Evolutionary conservation across 2,329 filamentous ascomycete species (phyloP).

Genomic region (Monilinia polystroma): DNA sequence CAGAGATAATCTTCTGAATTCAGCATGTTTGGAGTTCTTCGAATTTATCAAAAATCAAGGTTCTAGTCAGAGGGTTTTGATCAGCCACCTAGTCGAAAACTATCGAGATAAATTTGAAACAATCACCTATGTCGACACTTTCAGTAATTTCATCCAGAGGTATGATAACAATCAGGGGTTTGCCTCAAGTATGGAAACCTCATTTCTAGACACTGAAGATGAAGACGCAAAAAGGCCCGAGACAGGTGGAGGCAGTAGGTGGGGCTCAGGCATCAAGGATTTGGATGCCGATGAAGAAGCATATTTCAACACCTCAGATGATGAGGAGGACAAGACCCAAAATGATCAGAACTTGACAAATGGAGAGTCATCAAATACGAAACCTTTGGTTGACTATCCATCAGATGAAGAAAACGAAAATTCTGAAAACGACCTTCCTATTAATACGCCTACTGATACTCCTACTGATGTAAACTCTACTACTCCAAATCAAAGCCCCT

Average conservation of each 20-base stretch:
- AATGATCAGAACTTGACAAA: conserved; percentile 50
- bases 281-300: conserved; percentile 85
- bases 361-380: conserved; percentile 61
- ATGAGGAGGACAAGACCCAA: conserved; percentile 61
- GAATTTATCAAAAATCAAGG: conserved; percentile 79
- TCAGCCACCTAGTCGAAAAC: conserved; percentile 80
- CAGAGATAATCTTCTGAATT: conserved; percentile 89
- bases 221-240: conserved; percentile 47
- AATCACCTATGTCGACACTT: conserved; percentile 82
- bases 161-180: conserved; percentile 78
- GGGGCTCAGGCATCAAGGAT: conserved; percentile 70
- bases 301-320: conserved; percentile 89
- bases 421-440: conserved; percentile 49
- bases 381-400: conserved; percentile 84
- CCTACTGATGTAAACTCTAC: conserved; percentile 34
- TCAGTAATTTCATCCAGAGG: conserved; percentile 69
- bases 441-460: conserved; percentile 37
- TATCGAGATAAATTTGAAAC: conserved; percentile 74
- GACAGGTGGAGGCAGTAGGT: conserved; percentile 58
- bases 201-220: conserved; percentile 70
- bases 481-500: conserved; percentile 27
- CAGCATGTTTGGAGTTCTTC: conserved; percentile 90
- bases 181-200: conserved; percentile 61
- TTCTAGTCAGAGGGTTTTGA: conserved; percentile 69
- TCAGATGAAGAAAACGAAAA: conserved; percentile 86